Base-by-base conservation (phyloP, 495 filamentous ascomycete genomes). In the Evansstolkia leycettana region DNA sequence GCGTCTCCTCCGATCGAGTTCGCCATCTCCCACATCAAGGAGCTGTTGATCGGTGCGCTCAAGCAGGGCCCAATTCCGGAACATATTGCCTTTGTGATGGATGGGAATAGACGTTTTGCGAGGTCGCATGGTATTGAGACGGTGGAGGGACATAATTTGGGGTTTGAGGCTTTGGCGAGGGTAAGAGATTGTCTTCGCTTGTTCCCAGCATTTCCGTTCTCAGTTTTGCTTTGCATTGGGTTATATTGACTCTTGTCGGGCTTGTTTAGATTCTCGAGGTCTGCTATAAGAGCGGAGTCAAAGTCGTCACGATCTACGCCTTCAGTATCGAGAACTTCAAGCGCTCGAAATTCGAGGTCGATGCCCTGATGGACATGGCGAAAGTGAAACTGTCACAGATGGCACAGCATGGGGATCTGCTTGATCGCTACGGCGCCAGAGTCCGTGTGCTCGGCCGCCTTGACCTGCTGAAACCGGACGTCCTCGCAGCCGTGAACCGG, bases 281-380 rank as follows among this genome's bases (percentile, higher is more conserved):
- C 19, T 96, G 92, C 69, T 98, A 96, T 64, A 90, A 92, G 51
- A 84, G 80, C 38, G 90, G 90, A 12, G 66, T 98, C 18, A 82
- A 87, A 55, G 86, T 92, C 3, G 90, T 98, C 10, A 95, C 90
- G 0, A 83, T 98, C 35, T 98, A 96, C 58, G 90, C 90, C 3
- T 98, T 98, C 67, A 90, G 83, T 47, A 93, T 96, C 53, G 90
- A 96, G 59, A 98, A 98, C 62, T 98, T 95, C 67, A 94, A 96
- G 56, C 76, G 90, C 4, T 88, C 86, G n/a, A 88, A 87, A 54
- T 89, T 94, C 60, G 90, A 98, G 55, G 92, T 98, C 20, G 87
- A 94, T 55, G 86, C 84, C 11, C 64, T 98, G 33, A 98, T 98
- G 90, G 84, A 94, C 44, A 92, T 98, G 69, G 89, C 88, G 23